Evolutionary conservation across 495 filamentous ascomycete genomes (phyloP), one percentile per base, ranked within the genome.

Genomic region (Annulohypoxylon moriforme): DNA sequence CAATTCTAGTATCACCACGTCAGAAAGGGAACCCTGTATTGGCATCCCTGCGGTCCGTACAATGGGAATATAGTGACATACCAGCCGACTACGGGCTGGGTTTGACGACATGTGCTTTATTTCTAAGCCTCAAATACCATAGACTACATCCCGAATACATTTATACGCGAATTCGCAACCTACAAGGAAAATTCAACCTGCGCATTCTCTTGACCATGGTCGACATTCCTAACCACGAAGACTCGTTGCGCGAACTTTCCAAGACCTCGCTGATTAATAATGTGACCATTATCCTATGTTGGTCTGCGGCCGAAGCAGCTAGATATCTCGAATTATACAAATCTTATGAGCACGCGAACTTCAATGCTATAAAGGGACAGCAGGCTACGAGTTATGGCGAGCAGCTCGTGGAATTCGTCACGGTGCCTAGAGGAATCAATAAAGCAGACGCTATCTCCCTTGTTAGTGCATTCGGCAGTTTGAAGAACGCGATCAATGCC

Each of bases 91-190:
- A 97, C 76, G 91, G 93, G 8, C 84, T 99, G 2, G 96, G 96
- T 4, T 74, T 83, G 22, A 98, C 94, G 0, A 95, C 95, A 16
- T 98, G 95, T 69, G 94, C 92, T 1, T 84, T 99, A 6, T 99
- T 98, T 75, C 85, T 99, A 14, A 94, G 91, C 25, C 86, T 99
- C 33, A 99, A 99, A 80, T 99, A 99, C 80, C 96, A 99, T 79
- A 93, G 96, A 10, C 82, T 98, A 50, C 96, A 99, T 79, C 96
- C 96, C 1, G 96, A 98, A 80, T 99, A 99, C 82, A 92, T 99
- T 76, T 98, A 98, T 85, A 92, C 90, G 22, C 93, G 96, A 63
- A 93, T 99, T 67, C 88, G 89, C 49, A 86, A 87, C 34, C 82
- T 99, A 8, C 89, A 89, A 22, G 90, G 90, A 16, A 93, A 92